phyloP scores from a whole-genome alignment of 345 rosid genomes.

The Lepidium sativum region DNA sequence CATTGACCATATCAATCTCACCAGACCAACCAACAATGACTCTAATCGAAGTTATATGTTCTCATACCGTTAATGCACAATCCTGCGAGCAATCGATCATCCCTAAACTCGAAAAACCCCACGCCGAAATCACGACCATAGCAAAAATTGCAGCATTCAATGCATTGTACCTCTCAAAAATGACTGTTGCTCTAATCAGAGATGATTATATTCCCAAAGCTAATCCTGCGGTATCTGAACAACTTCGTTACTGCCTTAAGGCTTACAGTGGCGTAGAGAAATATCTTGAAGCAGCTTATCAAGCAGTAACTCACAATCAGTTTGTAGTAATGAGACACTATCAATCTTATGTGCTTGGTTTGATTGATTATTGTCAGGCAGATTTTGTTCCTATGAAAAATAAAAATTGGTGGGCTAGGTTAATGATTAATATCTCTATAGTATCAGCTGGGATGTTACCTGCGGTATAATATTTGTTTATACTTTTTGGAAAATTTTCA shows the following conservation, averaged over 20 bases:
- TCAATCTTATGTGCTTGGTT: neutral
- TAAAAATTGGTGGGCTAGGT: neutral
- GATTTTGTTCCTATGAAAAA: neutral
- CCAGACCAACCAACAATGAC: slow-evolving; percentile 9
- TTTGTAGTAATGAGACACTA: neutral
- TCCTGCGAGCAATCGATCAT: neutral
- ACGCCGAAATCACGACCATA: neutral
- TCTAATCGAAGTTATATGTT: neutral
- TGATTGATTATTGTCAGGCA: neutral
- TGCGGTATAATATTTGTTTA: neutral
- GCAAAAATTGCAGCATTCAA: neutral
- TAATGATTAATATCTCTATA: neutral
- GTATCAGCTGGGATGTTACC: neutral
- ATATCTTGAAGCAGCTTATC: neutral
- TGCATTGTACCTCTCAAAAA: neutral
- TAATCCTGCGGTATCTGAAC: neutral
- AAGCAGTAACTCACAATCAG: neutral
- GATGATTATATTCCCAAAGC: neutral
- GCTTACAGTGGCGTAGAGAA: neutral
- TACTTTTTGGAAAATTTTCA: neutral
- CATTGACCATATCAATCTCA: neutral
- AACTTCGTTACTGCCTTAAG: neutral
- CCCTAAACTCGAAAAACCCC: neutral
- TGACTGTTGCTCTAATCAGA: neutral
- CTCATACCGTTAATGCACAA: neutral